A percentile compares a stretch with the other conserved stretches of the same genome.
phyloP scores from a whole-genome alignment of 108 stramenopile species.

The Schizochytrium sp. region DNA sequence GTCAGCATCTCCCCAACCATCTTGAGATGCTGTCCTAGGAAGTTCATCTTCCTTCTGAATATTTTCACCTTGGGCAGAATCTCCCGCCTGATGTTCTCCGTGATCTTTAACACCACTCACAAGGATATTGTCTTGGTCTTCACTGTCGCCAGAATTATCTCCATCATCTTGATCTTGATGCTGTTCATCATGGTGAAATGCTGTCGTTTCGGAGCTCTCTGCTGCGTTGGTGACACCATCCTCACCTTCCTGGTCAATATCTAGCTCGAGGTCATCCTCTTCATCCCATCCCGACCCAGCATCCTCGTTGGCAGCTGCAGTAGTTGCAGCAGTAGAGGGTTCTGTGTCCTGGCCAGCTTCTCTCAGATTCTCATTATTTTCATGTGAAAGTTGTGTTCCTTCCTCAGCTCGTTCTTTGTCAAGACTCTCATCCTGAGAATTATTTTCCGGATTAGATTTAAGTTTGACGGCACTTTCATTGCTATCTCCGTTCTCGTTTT shows the following conservation, averaged over 20 bases:
- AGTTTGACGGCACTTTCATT: too few relatives aligned
- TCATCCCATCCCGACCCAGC: not conserved
- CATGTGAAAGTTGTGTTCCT: too few relatives aligned
- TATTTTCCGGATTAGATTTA: too few relatives aligned
- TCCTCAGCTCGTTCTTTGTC: too few relatives aligned
- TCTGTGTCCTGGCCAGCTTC: not conserved
- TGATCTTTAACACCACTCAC: not conserved
- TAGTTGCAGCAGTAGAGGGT: not conserved
- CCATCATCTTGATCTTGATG: not conserved
- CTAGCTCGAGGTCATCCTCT: not conserved
- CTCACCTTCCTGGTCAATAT: not conserved
- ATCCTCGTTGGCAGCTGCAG: not conserved
- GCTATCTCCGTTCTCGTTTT: too few relatives aligned
- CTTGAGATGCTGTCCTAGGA: too few relatives aligned
- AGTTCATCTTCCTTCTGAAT: too few relatives aligned
- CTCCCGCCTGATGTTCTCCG: constrained; percentile 18
- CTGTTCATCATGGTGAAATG: not conserved
- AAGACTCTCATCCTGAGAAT: too few relatives aligned
- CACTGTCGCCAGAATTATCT: not conserved
- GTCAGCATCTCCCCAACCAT: too few relatives aligned
- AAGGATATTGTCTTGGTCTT: not conserved
- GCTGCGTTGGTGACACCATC: not conserved
- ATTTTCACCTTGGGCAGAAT: not conserved
- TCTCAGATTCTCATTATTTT: not conserved
- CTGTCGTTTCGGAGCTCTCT: not conserved